These are phyloP conservation scores for Durusdinium trenchii DNA, from an alignment of 73 alveolate genomes.

Conservation along the genomic window DNA sequence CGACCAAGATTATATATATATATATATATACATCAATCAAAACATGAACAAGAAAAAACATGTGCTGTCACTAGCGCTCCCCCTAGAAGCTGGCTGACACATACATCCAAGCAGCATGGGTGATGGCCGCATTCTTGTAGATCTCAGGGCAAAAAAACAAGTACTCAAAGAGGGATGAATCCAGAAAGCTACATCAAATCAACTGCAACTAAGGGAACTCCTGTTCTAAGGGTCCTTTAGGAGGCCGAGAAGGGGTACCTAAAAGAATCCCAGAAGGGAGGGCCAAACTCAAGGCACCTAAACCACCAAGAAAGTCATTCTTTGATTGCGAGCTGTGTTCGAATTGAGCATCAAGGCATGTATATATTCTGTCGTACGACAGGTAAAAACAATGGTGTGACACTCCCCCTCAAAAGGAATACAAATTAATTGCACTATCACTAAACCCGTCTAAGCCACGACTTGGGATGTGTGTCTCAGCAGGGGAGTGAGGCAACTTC, in stretches of 20 bases:
- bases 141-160: background rate
- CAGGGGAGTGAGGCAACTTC: too few relatives aligned
- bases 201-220: background rate
- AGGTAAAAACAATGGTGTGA: too few relatives aligned
- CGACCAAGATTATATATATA: too few relatives aligned
- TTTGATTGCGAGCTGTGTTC: background rate
- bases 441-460: too few relatives aligned
- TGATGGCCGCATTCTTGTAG: conserved; percentile 93
- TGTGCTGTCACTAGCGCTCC: background rate
- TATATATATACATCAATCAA: background rate
- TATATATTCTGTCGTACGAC: too few relatives aligned
- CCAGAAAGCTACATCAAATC: background rate
- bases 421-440: too few relatives aligned
- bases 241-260: background rate
- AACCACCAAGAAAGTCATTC: background rate
- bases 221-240: background rate
- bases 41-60: background rate
- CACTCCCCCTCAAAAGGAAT: too few relatives aligned
- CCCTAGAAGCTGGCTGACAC: background rate
- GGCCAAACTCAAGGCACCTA: background rate
- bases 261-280: background rate
- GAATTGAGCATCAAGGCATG: too few relatives aligned
- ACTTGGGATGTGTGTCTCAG: too few relatives aligned
- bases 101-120: conserved; percentile 38
- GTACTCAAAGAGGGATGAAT: background rate